phyloP scores from a whole-genome alignment of 345 rosid species.

The Arabidopsis suecica region DNA sequence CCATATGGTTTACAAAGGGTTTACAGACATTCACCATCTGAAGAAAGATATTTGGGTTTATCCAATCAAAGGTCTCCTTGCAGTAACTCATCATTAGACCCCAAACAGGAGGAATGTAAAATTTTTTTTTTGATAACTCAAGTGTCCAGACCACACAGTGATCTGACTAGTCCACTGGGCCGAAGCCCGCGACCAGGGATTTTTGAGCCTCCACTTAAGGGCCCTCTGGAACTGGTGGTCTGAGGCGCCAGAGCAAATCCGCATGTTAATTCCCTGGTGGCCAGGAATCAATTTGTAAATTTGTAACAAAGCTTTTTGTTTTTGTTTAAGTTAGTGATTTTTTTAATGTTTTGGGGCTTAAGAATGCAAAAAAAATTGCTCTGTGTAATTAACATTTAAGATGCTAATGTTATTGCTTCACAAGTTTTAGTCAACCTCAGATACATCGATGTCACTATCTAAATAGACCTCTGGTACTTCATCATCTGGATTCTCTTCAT shows the following conservation, averaged over 20 bases:
- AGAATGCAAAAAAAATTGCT: neutral
- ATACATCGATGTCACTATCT: slow-evolving; percentile 55
- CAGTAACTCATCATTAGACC: slow-evolving; percentile 24
- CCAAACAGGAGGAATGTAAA: slow-evolving; percentile 29
- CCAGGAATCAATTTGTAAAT: neutral
- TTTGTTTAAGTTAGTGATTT: neutral
- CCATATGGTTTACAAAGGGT: slow-evolving; percentile 38
- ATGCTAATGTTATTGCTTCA: slow-evolving; percentile 30
- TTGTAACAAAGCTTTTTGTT: slow-evolving; percentile 12
- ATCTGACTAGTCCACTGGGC: too few relatives aligned
- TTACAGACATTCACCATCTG: slow-evolving; percentile 47
- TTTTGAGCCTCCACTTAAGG: too few relatives aligned
- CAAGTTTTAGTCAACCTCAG: slow-evolving; percentile 52
- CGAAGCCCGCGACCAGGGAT: too few relatives aligned
- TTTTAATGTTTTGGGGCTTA: neutral
- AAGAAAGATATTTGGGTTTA: slow-evolving; percentile 57
- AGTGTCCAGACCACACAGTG: too few relatives aligned
- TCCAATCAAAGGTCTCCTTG: slow-evolving; percentile 35
- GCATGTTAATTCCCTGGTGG: too few relatives aligned
- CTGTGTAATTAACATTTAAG: slow-evolving; percentile 27
- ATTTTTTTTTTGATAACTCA: neutral
- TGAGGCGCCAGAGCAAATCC: too few relatives aligned
- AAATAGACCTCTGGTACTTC: slow-evolving; percentile 49
- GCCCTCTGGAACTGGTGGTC: too few relatives aligned
- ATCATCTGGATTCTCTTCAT: slow-evolving; percentile 39